Conservation (phyloP, 169 alveolate genomes). For the Eimeria maxima region DNA sequence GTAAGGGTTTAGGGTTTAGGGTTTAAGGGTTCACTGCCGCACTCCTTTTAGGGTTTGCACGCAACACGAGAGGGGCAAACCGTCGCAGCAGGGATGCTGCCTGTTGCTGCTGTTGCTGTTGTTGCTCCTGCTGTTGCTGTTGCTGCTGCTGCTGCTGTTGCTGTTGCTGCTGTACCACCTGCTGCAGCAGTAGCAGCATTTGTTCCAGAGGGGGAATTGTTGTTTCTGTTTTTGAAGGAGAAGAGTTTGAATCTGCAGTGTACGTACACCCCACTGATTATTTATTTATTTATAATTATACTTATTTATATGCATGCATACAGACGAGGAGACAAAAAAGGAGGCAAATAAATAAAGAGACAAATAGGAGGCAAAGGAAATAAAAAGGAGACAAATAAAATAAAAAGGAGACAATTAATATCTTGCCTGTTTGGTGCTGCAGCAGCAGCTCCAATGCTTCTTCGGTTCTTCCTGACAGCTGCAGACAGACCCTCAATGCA, state of each 20-base stretch:
- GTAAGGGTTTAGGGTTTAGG: not conserved
- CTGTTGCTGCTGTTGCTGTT: not conserved
- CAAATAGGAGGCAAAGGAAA: no score
- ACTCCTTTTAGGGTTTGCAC: not conserved
- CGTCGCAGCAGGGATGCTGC: not conserved
- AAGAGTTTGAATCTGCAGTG: not conserved
- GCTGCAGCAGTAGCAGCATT: constrained; percentile 37
- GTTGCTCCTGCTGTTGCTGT: not conserved
- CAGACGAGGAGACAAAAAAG: not conserved
- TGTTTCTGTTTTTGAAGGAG: not conserved
- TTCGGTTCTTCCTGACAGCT: not conserved
- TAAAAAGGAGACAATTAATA: no score
- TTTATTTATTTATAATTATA: no score
- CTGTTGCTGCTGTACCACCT: constrained; percentile 35
- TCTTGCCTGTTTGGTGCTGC: constrained; percentile 5
- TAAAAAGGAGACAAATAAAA: not conserved
- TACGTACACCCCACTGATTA: not conserved
- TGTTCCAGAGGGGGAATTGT: not conserved
- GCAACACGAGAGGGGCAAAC: constrained; percentile 23
- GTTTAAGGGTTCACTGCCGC: not conserved
- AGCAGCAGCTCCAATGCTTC: constrained; percentile 1
- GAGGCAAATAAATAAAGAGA: not conserved
- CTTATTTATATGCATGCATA: not conserved
- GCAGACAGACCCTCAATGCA: not conserved
- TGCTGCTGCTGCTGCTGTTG: not conserved